Evolutionary conservation across 176 grass and related monocot species (phyloP), one percentile per base, ranked within the genome.

Genomic region (Oryza glaberrima): DNA sequence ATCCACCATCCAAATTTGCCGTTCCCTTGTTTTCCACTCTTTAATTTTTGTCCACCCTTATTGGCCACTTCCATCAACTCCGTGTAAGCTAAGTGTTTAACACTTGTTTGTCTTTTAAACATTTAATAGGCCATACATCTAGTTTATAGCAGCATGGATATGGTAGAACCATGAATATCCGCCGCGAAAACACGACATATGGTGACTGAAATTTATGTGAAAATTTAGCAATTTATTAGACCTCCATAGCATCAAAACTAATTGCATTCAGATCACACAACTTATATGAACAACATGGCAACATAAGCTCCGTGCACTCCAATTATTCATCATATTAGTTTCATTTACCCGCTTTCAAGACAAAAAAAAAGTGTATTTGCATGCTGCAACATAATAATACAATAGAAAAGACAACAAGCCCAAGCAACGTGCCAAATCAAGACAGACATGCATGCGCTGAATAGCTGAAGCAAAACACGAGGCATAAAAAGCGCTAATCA

Each of bases 401-500:
- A 47, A 35, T 45, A 77, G 61, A 80, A 41, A 69, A 61, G 46
- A 23, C 2, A 63, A 36, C 2, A 14, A 41, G 77, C 76, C 66
- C 47, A 12, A 43, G 32, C 6, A 49, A 65, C 63, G 25, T 87
- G 70, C 40, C 70, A 84, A 56, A 66, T 71, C 45, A 71, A 72
- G 69, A 81, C 32, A 70, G 32, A 13, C 69, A 91, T 46, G 43
- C 81, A 83, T 17, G 5, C 26, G 28, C 47, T 28, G 75, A 75
- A 74, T 26, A 26, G 12, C 23, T 48, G 1, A 67, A 17, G 52
- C 10, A 28, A 23, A 86, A 81, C 64, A 72, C 43, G 58, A 66
- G 75, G 52, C 19, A 15, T 70, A 80, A 16, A 74, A 84, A 3
- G 32, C 9, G 64, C 3, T 22, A 76, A 70, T 71, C 64, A 91